Evolutionary conservation across 768 basidiomycete species (phyloP).

Genomic region (Suillus cothurnatus): DNA sequence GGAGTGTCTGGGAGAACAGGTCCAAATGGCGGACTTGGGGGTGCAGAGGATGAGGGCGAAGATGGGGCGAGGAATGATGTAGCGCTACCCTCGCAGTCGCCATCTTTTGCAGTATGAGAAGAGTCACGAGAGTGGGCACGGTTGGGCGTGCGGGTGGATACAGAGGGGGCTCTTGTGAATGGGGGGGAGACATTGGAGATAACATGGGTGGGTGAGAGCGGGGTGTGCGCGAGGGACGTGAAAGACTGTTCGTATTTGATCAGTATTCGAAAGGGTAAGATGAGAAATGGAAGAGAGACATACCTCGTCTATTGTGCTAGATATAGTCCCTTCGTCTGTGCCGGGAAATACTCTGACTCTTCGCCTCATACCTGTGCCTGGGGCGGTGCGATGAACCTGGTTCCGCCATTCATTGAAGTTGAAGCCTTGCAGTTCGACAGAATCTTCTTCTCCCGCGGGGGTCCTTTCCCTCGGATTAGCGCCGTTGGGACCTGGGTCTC

Average conservation of each 20-base stretch:
- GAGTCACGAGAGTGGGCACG: constrained; percentile 13
- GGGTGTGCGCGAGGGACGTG: constrained; percentile 44
- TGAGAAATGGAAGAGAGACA: constrained; percentile 13
- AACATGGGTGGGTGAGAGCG: constrained; percentile 52
- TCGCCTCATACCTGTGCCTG: not conserved
- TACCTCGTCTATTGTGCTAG: constrained; percentile 53
- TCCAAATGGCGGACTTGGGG: constrained; percentile 23
- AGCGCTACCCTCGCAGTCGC: constrained; percentile 10
- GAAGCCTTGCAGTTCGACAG: constrained; percentile 55
- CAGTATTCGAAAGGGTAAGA: not conserved
- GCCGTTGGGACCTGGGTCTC: constrained; percentile 6
- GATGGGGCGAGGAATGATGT: constrained; percentile 1
- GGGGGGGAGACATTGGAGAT: constrained; percentile 42
- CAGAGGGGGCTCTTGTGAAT: not conserved
- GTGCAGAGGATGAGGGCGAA: constrained; percentile 2
- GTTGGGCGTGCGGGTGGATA: constrained; percentile 14
- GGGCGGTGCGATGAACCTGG: constrained; percentile 34
- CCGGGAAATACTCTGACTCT: constrained; percentile 13
- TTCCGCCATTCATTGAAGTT: constrained; percentile 59
- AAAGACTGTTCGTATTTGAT: constrained; percentile 40
- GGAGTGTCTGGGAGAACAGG: constrained; percentile 33
- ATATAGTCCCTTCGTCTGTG: constrained; percentile 13
- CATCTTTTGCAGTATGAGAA: constrained; percentile 12
- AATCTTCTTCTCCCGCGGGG: constrained; percentile 23
- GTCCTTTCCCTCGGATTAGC: constrained; percentile 19